Base-by-base conservation (phyloP, 495 filamentous ascomycete species). In the Lasiosphaeris hirsuta region DNA sequence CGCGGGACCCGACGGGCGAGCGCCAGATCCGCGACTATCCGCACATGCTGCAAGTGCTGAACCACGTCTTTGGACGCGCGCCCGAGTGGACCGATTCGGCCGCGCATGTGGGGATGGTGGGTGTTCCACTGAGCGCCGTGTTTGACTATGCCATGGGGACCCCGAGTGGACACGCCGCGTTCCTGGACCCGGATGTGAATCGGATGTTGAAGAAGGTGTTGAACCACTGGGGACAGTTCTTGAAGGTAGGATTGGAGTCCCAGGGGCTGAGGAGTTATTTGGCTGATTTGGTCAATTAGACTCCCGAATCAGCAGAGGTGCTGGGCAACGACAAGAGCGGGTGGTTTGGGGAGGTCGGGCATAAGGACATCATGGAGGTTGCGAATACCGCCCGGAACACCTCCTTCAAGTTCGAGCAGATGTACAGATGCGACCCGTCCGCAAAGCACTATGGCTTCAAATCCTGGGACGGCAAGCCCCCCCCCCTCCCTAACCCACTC, bases 121-220 rank as follows among this genome's bases (percentile, higher is more conserved):
- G 87, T 0, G 72, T 87, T 1, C 87, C 87, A 3, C 82, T 90
- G 67, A 80, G 79, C 47, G 86, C 85, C 4, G 76, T 90, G 18
- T 79, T 90, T 11, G 85, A 89, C 64, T 90, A 87, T 75, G 84
- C 84, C 4, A 89, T 89, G 84, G 84, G 81, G 10, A 90, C 87
- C 0, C 76, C 81, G 0, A 82, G 78, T 48, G 87, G 87, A 0
- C 82, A 83, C 55, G 84, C 84, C 0, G 81, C 81, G 1, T 91
- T 89, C 65, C 66, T 88, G 0, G 79, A 86, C 51, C 79, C 81
- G 0, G 81, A 87, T 4, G 84, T 92, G 50, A 91, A 90, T 57
- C 69, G 61, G 13, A 81, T 83, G 71, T 57, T 89, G n/a, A 85
- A 86, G 72, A 85, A 85, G 58, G 72, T 90, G 9, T 70, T 92